Evolutionary conservation across 2,329 filamentous ascomycete species (phyloP), one percentile per base, ranked within the genome.

Genomic region (Clonostachys rosea): DNA sequence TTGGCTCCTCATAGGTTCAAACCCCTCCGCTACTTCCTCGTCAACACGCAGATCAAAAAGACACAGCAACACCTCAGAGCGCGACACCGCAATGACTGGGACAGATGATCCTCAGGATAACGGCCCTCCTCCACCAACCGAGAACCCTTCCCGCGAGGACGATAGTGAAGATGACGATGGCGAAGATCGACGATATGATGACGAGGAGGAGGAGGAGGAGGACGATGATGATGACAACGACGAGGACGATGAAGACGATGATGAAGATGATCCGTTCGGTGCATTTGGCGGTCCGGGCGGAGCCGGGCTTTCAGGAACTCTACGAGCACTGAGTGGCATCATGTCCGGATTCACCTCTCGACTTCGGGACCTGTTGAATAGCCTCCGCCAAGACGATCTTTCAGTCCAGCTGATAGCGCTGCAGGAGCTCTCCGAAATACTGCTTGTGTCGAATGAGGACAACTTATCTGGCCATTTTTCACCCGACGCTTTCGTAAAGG

Each of bases 401-500:
- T 91, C 91, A 1, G 71, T 94, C 37, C 95, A 99, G 70, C 76
- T 96, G 55, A 91, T 96, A 59, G 94, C 92, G 30, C 73, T 99
- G 33, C 89, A 95, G 65, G 92, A 97, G 56, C 75, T 99, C 7
- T 96, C 92, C 0, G 91, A 99, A 66, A 85, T 97, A 46, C 74
- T 99, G 6, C 75, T 99, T 33, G 89, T 99, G 36, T 96, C 92
- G 11, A 97, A 94, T 55, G 94, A 99, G 68, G 94, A 99, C 62
- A 96, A 95, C 54, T 78, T 99, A 11, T 89, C 92, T 2, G 94
- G 94, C 5, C 90, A 96, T 60, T 97, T 99, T 64, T 89, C 89
- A 1, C 90, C 94, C 3, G 94, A 99, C 67, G 81, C 89, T 9
- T 97, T 94, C 61, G 90, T 99, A 47, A 96, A 96, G 68, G 94